These are phyloP conservation scores for Neurospora sp. DNA, from an alignment of 495 filamentous ascomycete genomes.

Conservation along the genomic window DNA sequence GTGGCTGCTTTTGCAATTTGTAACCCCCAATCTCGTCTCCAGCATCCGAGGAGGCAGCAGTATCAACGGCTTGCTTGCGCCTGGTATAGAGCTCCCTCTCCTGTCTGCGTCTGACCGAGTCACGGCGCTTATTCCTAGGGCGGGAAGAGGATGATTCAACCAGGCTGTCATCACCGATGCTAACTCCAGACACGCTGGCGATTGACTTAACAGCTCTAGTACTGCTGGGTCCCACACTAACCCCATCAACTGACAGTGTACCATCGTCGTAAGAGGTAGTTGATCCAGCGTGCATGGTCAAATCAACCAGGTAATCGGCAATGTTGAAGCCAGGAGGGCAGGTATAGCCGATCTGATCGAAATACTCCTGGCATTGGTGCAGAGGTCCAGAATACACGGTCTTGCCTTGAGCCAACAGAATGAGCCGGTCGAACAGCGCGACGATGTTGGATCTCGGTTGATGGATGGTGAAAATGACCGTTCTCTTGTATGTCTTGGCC, in stretches of 20 bases:
- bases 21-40: conserved; percentile 50
- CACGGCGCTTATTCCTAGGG: conserved; percentile 55
- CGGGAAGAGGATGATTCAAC: conserved; percentile 37
- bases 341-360: conserved; percentile 78
- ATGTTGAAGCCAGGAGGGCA: conserved; percentile 98
- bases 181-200: conserved; percentile 64
- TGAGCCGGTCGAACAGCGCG: conserved; percentile 88
- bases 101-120: conserved; percentile 72
- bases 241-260: conserved; percentile 49
- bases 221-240: conserved; percentile 75
- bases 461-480: conserved; percentile 96
- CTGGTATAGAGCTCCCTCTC: conserved; percentile 86
- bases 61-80: conserved; percentile 54
- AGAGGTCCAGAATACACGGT: conserved; percentile 91
- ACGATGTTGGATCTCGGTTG: conserved; percentile 99
- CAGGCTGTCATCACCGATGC: conserved; percentile 43
- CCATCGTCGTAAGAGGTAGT: conserved; percentile 38
- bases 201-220: conserved; percentile 85
- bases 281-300: conserved; percentile 81
- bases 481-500: conserved; percentile 90
- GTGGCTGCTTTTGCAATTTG: conserved; percentile 54
- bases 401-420: conserved; percentile 80
- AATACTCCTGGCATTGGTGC: conserved; percentile 81
- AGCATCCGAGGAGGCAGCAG: conserved; percentile 56
- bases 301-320: conserved; percentile 91